A percentile compares a stretch with the other conserved stretches of the same genome.
Conservation (phyloP, 2,329 filamentous ascomycete species). For the Alternaria brassicicola region DNA sequence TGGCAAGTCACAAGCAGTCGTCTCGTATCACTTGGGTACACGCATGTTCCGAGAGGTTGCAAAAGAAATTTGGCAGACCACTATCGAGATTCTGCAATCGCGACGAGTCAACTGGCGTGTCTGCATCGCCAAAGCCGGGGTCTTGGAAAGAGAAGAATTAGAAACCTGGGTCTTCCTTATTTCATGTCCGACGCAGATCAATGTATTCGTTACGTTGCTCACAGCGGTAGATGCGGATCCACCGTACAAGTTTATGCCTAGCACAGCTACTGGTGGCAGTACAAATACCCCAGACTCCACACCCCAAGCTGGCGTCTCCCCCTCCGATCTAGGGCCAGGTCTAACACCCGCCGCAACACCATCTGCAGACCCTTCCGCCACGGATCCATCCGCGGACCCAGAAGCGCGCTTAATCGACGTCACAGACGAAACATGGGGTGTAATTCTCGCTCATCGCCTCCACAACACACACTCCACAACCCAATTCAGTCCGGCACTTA, state of each 20-base stretch:
- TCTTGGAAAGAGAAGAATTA: constrained; percentile 70
- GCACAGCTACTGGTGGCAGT: constrained; percentile 20
- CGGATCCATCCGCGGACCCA: constrained; percentile 56
- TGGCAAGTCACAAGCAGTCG: constrained; percentile 73
- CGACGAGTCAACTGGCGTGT: constrained; percentile 79
- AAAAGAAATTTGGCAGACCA: constrained; percentile 78
- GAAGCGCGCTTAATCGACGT: constrained; percentile 74
- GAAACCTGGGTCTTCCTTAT: constrained; percentile 51
- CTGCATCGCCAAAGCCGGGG: constrained; percentile 73
- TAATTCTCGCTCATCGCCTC: constrained; percentile 68
- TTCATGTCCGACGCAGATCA: constrained; percentile 45
- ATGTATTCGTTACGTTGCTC: constrained; percentile 59
- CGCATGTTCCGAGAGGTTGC: constrained; percentile 69
- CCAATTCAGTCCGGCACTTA: constrained; percentile 47
- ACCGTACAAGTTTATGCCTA: constrained; percentile 66
- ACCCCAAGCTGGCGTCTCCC: constrained; percentile 43
- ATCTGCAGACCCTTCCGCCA: constrained; percentile 54
- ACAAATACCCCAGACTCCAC: constrained; percentile 40
- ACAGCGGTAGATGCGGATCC: constrained; percentile 70
- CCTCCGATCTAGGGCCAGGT: constrained; percentile 41
- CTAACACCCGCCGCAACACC: constrained; percentile 72
- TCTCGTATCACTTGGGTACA: constrained; percentile 72
- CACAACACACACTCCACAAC: constrained; percentile 46
- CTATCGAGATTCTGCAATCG: constrained; percentile 71
- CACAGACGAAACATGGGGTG: constrained; percentile 77